Evolutionary conservation across 2,329 filamentous ascomycete species (phyloP), one percentile per base, ranked within the genome.

Genomic region (Epichloe amarillans): DNA sequence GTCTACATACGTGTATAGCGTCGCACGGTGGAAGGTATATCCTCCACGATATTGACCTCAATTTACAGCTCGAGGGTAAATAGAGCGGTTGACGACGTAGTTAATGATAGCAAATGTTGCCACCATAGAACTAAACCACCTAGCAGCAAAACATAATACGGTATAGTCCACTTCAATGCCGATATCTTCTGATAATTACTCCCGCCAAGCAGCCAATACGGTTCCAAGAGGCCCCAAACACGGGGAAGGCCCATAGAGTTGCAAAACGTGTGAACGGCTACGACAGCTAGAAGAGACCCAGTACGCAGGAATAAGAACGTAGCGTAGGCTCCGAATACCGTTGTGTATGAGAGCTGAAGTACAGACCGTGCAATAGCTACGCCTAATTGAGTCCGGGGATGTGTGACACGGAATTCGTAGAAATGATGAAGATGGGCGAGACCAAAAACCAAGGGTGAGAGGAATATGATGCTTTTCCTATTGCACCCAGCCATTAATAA

Each of bases 391-490:
- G 84, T 81, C 55, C 80, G 73, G 8, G 88, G 87, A 59, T 94
- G 81, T 1, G 85, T 87, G 52, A 95, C 73, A 51, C 85, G 79
- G 67, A 95, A 95, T 69, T 97, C 93, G 71, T 95, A 95, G 65
- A 95, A 88, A 69, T 98, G 93, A 68, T 98, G 91, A 46, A 95
- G 69, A 69, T 98, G 93, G 7, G 93, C 90, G 43, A 95, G 81
- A 48, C 91, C 91, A 63, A 97, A 97, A 65, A 95, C 84, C 11
- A 96, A 71, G 6, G 91, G 91, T 1, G 88, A 87, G 11, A 88
- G 70, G 68, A 95, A 88, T 61, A 95, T 79, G 56, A 87, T 88
- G 40, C 71, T 71, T 3, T 61, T 56, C 30, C 73, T 61, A 42
- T 75, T 73, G 47, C 80, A 71, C 43, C 76, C 76, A 19, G 88